Base-by-base conservation (phyloP, 352 stramenopile genomes). In the Globisporangium recalcitrans region DNA sequence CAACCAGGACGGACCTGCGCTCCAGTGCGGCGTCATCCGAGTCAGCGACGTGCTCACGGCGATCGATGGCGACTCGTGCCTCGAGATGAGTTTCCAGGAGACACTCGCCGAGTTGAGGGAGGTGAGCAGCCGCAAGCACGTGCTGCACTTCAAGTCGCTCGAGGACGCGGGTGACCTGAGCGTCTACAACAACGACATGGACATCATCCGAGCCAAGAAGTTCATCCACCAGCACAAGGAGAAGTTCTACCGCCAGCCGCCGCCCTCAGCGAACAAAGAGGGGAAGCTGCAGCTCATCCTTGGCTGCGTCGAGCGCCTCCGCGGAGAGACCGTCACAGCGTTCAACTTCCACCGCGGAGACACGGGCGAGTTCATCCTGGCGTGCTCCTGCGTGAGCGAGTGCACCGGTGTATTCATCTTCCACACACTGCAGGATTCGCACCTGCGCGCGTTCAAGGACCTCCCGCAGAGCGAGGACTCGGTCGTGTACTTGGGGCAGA, bases 341-440 rank as follows among this genome's bases (percentile, higher is more conserved):
- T 90, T 94, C 51, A 90, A 95, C 64, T 85, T 95, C 48, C 81
- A 95, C 38, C 74, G 73, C 14, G 82, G 94, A 59, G 80, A 91
- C 66, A 94, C 84, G 26, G 84, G 85, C 46, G 82, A 88, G 69
- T 92, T 92, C 58, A 51, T 92, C 29, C 38, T 92, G 24, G 79
- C 83, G 53, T 81, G 77, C n/a, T 88, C 78, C 19, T 90, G 81
- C 40, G 67, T 73, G 54, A 90, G 80, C 55, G 83, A 90, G n/a
- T 71, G 65, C 31, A 86, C 79, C 8, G 84, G 86, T 14, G 72
- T 69, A 10, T 92, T 93, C 56, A 38, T 94, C 27, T 96, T 96
- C 63, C 87, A 96, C 68, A 96, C 83, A 16, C 67, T 93, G 2
- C 78, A 87, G 26, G 84, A 94, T 58, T 83, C 78, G 1, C 83